These are phyloP conservation scores for Fusarium agapanthi DNA, from an alignment of 2,329 filamentous ascomycete species.

Conservation along the genomic window DNA sequence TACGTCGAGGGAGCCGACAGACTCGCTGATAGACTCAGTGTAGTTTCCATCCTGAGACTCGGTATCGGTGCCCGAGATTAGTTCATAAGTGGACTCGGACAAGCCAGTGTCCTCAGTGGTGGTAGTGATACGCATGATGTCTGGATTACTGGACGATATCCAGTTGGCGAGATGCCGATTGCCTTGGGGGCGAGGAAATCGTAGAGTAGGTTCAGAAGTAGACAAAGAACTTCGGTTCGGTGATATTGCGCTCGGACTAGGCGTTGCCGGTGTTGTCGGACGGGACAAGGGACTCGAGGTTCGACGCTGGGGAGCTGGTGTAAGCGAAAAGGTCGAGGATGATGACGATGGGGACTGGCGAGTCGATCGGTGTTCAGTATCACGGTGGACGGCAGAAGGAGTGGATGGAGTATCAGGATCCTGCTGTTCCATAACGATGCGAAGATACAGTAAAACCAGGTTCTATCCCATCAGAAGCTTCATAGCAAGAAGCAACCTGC, in stretches of 20 bases:
- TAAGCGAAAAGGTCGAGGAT: constrained; percentile 34
- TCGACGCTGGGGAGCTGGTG: constrained; percentile 32
- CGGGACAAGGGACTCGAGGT: constrained; percentile 20
- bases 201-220: constrained; percentile 59
- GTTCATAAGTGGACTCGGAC: constrained; percentile 65
- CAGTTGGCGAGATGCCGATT: constrained; percentile 66
- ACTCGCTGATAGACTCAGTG: constrained; percentile 58
- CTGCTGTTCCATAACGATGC: constrained; percentile 64
- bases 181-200: constrained; percentile 65
- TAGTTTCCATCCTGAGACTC: constrained; percentile 61
- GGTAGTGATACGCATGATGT: constrained; percentile 61
- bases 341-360: constrained; percentile 33
- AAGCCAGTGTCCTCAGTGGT: constrained; percentile 60
- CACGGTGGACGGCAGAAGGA: constrained; percentile 41
- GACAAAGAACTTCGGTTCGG: constrained; percentile 42
- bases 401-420: constrained; percentile 40
- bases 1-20: constrained; percentile 60
- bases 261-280: constrained; percentile 29
- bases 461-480: constrained; percentile 42
- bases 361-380: constrained; percentile 45
- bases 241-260: neutral
- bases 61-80: constrained; percentile 62
- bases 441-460: constrained; percentile 43
- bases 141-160: constrained; percentile 65
- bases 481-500: constrained; percentile 34